A percentile compares a stretch with the other conserved stretches of the same genome.
Conservation (phyloP, 148 eudicot genomes). For the Amaranthus cruentus region DNA sequence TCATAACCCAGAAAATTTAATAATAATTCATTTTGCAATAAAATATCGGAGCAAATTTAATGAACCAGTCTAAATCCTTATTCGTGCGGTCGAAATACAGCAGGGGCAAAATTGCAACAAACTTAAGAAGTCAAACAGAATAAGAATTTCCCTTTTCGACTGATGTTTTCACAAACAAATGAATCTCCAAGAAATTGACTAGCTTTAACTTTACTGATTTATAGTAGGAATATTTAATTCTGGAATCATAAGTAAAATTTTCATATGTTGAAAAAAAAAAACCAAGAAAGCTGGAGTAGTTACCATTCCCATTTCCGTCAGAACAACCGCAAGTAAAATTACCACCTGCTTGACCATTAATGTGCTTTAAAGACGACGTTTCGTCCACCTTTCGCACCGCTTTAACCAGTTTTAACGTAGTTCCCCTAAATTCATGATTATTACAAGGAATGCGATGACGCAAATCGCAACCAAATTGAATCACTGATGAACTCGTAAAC, state of each 20-base stretch:
- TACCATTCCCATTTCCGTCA: constrained; percentile 27
- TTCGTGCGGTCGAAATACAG: neutral
- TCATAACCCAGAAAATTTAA: neutral
- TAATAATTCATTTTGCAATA: too few relatives aligned
- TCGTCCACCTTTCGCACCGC: constrained; percentile 12
- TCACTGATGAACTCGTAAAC: neutral
- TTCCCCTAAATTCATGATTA: neutral
- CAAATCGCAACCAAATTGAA: constrained; percentile 6
- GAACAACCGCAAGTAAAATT: constrained; percentile 11
- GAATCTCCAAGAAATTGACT: neutral
- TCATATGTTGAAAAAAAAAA: neutral
- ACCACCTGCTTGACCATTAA: constrained; percentile 18
- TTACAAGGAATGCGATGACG: neutral
- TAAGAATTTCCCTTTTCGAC: neutral
- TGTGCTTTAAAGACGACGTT: constrained; percentile 16
- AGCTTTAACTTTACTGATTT: neutral
- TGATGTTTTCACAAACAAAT: neutral
- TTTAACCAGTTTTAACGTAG: neutral
- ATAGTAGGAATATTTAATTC: neutral
- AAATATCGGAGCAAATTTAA: neutral
- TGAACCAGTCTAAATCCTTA: neutral
- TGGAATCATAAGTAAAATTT: neutral
- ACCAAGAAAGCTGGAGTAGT: neutral
- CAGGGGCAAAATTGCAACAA: neutral
- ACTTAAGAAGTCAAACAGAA: constrained; percentile 5